A percentile compares a stretch with the other conserved stretches of the same genome.
phyloP scores from a whole-genome alignment of 1,139 yeast species.

The Hanseniaspora uvarum region DNA sequence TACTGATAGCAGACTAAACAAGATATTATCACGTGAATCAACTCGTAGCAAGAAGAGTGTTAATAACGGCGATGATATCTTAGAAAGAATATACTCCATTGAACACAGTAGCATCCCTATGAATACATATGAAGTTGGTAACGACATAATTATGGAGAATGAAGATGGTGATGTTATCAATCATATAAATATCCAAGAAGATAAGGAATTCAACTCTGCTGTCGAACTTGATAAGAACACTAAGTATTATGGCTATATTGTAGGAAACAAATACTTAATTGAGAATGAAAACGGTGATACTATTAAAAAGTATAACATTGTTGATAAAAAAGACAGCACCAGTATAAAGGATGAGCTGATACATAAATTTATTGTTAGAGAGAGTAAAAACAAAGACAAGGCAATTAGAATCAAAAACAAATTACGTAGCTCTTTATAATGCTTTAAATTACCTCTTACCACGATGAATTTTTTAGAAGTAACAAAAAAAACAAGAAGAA shows the following conservation, averaged over 20 bases:
- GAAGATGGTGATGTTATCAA: constrained; percentile 68
- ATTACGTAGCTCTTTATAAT: not conserved
- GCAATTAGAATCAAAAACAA: not conserved
- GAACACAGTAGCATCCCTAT: constrained; percentile 19
- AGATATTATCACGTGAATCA: not conserved
- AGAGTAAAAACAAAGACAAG: constrained; percentile 9
- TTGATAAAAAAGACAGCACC: constrained; percentile 30
- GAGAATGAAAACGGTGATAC: constrained; percentile 92
- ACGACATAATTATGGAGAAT: constrained; percentile 63
- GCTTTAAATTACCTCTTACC: no score
- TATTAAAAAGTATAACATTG: constrained; percentile 67
- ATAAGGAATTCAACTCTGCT: not conserved
- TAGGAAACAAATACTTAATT: constrained; percentile 65
- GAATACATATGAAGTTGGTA: constrained; percentile 66
- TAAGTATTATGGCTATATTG: constrained; percentile 46
- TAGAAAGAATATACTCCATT: constrained; percentile 14
- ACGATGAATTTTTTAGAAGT: not conserved
- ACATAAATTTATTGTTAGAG: constrained; percentile 2
- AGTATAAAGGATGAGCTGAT: constrained; percentile 17
- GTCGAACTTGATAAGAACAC: constrained; percentile 15
- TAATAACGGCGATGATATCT: not conserved
- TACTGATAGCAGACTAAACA: not conserved
- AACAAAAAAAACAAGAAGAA: not conserved
- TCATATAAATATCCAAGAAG: constrained; percentile 27
- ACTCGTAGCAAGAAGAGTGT: not conserved